Conservation (phyloP, 2,329 filamentous ascomycete species). For the Penicillium sp. region DNA sequence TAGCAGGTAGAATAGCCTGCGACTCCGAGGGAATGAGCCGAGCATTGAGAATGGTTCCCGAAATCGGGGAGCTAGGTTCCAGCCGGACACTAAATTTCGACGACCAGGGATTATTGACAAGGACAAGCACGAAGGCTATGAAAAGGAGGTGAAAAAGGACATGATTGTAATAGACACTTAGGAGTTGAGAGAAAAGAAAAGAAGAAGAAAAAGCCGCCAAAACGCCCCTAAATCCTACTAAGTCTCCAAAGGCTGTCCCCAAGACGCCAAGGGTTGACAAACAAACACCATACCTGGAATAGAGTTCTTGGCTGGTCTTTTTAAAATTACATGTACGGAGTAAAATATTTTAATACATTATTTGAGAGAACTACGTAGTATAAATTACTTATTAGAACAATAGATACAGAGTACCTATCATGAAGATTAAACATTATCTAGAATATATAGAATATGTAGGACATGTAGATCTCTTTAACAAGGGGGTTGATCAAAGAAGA, state of each 20-base stretch:
- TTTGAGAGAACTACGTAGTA: background rate
- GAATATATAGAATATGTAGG: too few relatives aligned
- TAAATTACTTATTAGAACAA: background rate
- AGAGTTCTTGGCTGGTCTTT: background rate
- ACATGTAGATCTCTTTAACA: background rate
- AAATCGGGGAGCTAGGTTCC: background rate
- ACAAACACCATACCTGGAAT: background rate
- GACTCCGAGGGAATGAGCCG: constrained; percentile 11
- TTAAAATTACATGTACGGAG: background rate
- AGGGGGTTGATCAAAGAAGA: background rate
- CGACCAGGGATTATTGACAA: background rate
- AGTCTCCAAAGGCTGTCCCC: background rate
- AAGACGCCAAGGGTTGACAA: background rate
- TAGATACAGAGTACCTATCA: background rate
- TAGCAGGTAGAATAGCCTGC: constrained; percentile 16
- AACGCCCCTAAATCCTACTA: background rate
- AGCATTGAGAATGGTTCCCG: constrained; percentile 4
- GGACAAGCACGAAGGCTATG: background rate
- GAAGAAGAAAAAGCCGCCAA: background rate
- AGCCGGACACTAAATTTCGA: background rate
- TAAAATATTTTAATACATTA: background rate
- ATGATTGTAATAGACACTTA: background rate
- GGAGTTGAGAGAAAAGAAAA: background rate
- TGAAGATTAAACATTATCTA: too few relatives aligned
- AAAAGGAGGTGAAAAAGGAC: background rate